Conservation (phyloP, 345 rosid genomes). For the Corchorus capsularis region DNA sequence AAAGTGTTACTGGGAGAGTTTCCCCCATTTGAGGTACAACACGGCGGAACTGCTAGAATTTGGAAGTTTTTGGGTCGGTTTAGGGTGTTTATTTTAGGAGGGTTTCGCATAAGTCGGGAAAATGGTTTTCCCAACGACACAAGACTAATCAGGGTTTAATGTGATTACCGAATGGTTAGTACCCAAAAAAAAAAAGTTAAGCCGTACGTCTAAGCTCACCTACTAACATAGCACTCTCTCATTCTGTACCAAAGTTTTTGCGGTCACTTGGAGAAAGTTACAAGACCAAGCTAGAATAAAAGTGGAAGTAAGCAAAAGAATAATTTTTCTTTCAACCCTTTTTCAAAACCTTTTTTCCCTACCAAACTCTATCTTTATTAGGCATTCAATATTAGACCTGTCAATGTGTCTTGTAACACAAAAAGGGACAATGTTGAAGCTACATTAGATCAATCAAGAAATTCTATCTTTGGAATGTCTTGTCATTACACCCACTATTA, state of each 20-base stretch:
- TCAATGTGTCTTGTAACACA: background rate
- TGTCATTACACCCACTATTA: constrained; percentile 20
- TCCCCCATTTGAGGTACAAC: too few species aligned
- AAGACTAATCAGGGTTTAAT: too few species aligned
- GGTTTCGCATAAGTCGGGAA: too few species aligned
- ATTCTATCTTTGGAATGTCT: background rate
- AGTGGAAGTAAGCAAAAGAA: background rate
- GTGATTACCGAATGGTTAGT: too few species aligned
- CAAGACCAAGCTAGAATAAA: background rate
- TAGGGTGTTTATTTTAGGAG: too few species aligned
- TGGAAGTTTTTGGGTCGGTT: too few species aligned
- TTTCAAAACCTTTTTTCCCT: constrained; percentile 3
- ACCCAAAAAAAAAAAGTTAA: background rate
- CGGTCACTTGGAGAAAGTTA: background rate
- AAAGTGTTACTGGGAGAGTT: too few species aligned
- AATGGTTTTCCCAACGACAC: too few species aligned
- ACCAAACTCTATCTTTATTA: constrained; percentile 18
- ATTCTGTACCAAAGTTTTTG: background rate
- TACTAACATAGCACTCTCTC: constrained; percentile 13
- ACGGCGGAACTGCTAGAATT: too few species aligned
- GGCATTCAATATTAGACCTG: background rate
- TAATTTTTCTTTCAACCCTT: background rate
- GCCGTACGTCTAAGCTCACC: constrained; percentile 16
- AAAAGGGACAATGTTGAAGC: background rate
- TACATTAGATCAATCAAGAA: constrained; percentile 3